A percentile compares a stretch with the other conserved stretches of the same genome.
Conservation (phyloP, 257 asterid species). For the Plectranthus barbatus region DNA sequence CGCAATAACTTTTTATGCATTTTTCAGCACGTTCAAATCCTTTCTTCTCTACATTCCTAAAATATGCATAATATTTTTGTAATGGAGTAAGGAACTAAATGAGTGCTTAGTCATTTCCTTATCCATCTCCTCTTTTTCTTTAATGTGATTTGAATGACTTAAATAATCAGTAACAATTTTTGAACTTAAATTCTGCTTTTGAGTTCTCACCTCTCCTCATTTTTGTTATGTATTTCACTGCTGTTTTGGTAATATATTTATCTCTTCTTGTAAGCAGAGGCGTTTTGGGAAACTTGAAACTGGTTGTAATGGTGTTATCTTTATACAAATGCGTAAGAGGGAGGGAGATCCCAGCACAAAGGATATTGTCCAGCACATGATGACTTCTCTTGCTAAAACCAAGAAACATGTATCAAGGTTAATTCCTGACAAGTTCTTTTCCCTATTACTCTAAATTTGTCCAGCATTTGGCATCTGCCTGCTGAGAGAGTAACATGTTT, state of each 20-base stretch:
- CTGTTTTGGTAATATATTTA: background rate
- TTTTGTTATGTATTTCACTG: background rate
- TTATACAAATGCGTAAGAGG: conserved; percentile 81
- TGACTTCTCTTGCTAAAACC: conserved; percentile 75
- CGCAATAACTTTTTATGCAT: background rate
- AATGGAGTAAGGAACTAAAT: background rate
- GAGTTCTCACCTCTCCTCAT: background rate
- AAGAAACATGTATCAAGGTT: conserved; percentile 81
- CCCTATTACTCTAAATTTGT: background rate
- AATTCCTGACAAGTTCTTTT: background rate
- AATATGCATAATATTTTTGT: background rate
- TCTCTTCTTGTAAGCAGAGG: conserved; percentile 42
- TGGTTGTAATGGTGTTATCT: conserved; percentile 87
- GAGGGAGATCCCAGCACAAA: conserved; percentile 84
- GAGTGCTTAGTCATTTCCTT: background rate
- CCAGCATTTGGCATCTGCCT: background rate
- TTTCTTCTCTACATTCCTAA: background rate
- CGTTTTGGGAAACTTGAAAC: conserved; percentile 77
- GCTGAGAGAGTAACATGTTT: conserved; percentile 20
- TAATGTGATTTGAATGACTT: background rate
- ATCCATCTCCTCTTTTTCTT: background rate
- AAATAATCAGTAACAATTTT: background rate
- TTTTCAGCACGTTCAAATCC: background rate
- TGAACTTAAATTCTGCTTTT: background rate
- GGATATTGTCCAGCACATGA: conserved; percentile 79